Percentiles rank a stretch among this genome's conserved stretches.
These are phyloP conservation scores for Claviceps paspali DNA, from an alignment of 2,329 filamentous ascomycete genomes.

Conservation along the genomic window DNA sequence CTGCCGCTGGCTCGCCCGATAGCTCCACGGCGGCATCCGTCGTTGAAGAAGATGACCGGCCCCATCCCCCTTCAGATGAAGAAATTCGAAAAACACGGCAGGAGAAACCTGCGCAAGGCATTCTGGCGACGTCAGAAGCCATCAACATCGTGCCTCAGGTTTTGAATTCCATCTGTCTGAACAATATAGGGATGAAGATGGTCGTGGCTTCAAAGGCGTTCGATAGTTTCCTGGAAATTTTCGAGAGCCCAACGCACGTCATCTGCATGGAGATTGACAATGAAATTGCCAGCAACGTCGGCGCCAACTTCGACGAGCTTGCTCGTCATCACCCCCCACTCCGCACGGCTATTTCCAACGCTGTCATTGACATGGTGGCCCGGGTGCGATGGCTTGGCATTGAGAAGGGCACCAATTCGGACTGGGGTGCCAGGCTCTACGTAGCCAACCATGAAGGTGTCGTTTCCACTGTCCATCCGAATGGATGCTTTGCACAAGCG, in stretches of 20 bases:
- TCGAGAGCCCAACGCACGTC: conserved; percentile 81
- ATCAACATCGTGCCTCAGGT: conserved; percentile 77
- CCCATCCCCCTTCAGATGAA: conserved; percentile 38
- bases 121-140: conserved; percentile 76
- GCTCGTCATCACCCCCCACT: conserved; percentile 82
- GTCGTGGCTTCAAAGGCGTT: conserved; percentile 73
- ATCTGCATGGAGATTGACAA: conserved; percentile 65
- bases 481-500: conserved; percentile 18
- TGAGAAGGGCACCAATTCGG: conserved; percentile 49
- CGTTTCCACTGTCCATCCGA: conserved; percentile 36
- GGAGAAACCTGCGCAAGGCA: conserved; percentile 46
- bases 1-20: conserved; percentile 22
- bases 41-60: conserved; percentile 22
- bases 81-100: conserved; percentile 30
- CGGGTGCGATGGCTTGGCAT: conserved; percentile 63
- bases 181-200: conserved; percentile 71
- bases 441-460: conserved; percentile 42
- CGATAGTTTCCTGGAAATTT: conserved; percentile 86
- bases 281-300: conserved; percentile 55
- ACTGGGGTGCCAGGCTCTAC: conserved; percentile 69
- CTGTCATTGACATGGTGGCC: conserved; percentile 79
- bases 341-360: conserved; percentile 63
- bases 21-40: conserved; percentile 25
- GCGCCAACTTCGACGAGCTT: conserved; percentile 81
- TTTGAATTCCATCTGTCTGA: conserved; percentile 86